Evolutionary conservation across 2,329 filamentous ascomycete genomes (phyloP).

Genomic region (Tolypocladium nubicola): DNA sequence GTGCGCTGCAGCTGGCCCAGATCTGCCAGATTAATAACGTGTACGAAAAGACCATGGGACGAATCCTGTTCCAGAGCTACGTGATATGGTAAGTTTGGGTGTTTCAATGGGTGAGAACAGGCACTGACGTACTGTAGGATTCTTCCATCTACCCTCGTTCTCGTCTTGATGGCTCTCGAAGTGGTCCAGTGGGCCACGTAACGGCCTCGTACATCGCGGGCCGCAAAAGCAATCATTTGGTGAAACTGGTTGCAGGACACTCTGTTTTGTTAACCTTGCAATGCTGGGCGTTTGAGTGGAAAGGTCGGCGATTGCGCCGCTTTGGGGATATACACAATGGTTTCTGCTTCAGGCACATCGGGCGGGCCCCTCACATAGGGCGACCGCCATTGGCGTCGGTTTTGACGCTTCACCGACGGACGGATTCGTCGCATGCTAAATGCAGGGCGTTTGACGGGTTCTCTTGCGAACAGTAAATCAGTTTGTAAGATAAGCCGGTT

Average conservation of each 20-base stretch:
- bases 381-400: not conserved
- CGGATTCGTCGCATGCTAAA: not conserved
- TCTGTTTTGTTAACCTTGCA: not conserved
- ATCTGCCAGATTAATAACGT: slow-evolving; percentile 98
- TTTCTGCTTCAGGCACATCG: not conserved
- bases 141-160: slow-evolving; percentile 77
- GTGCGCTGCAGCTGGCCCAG: slow-evolving; percentile 87
- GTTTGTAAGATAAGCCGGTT: not conserved
- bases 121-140: slow-evolving; percentile 51
- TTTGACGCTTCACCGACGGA: not conserved
- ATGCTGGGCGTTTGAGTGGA: not conserved
- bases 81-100: slow-evolving; percentile 63
- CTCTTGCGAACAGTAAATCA: too few relatives aligned
- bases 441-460: not conserved
- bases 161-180: slow-evolving; percentile 87
- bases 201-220: not conserved
- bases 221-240: not conserved
- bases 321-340: not conserved
- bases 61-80: slow-evolving; percentile 79
- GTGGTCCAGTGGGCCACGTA: slow-evolving; percentile 74
- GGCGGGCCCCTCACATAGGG: not conserved
- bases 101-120: not conserved
- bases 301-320: not conserved
- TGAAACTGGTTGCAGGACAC: not conserved
- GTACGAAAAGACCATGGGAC: slow-evolving; percentile 89